Evolutionary conservation across 1,284 basidiomycete species (phyloP), one percentile per base, ranked within the genome.

Genomic region (Heterobasidion annosum): DNA sequence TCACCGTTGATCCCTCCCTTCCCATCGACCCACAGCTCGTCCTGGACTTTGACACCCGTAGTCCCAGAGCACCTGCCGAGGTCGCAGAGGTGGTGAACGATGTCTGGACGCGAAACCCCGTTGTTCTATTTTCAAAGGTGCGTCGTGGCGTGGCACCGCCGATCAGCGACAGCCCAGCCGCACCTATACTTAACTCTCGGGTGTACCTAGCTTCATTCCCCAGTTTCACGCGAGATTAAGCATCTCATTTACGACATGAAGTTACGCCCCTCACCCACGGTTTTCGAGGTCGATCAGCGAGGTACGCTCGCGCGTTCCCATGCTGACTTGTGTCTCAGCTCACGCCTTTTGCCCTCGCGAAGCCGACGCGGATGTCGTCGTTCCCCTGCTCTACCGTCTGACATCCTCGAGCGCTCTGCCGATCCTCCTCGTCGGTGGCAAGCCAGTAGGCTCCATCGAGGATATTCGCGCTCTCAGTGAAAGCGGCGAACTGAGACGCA

Each of bases 21-120:
- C 81, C 88, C 0, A 79, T 93, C 56, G 87, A 92, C 65, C 88
- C 91, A 2, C 77, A 85, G 58, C 77, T 91, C 53, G 78, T 94
- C 10, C 77, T 94, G 53, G 91, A 91, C 63, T 93, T 93, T 66
- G 88, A 93, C 67, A 85, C 86, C 0, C 75, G 82, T 12, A 71
- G 74, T 58, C 63, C 69, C 33, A 64, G 72, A 42, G 68, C 72
- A 3, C 67, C 68, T 10, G 63, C 66, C n/a, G 71, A 73, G 62
- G 58, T 74, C n/a, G 65, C 64, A 18, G 62, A 66, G 8, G 57
- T 74, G 44, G 66, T 72, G 7, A 58, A 58, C 18, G 71, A 73
- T 51, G 72, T 75, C 34, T 91, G 90, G 86, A 64, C 75, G 7
- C 74, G 81, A 50, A 85, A 90, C 65, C 91, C 91, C 0, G 79